Percentiles rank a stretch among this genome's conserved stretches.
Evolutionary conservation across 192 early-diverging fungal genomes (phyloP).

Genomic region (Spizellomyces punctatus): DNA sequence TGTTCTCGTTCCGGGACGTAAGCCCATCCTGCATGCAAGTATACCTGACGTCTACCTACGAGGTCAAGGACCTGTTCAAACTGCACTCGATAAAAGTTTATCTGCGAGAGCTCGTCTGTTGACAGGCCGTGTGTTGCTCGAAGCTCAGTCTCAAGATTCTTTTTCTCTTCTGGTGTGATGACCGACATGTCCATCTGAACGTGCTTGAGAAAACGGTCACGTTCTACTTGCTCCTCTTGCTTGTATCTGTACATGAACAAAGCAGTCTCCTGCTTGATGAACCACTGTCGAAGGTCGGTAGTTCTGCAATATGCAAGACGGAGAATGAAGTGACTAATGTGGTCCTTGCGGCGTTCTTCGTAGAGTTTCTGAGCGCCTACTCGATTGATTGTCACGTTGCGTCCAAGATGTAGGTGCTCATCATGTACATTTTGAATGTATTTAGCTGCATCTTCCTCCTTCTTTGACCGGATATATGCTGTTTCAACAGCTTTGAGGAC

Average conservation of each 20-base stretch:
- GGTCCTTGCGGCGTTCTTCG: slow-evolving; percentile 47
- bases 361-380: slow-evolving; percentile 15
- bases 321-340: slow-evolving; percentile 52
- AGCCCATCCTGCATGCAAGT: slow-evolving; percentile 43
- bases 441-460: slow-evolving; percentile 9
- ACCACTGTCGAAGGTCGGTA: slow-evolving; percentile 46
- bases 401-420: slow-evolving; percentile 27
- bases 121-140: slow-evolving; percentile 24
- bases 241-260: slow-evolving; percentile 50
- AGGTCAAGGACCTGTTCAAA: slow-evolving; percentile 48
- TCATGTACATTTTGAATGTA: slow-evolving; percentile 20
- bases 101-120: slow-evolving; percentile 20
- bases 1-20: slow-evolving; percentile 73
- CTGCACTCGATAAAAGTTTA: slow-evolving; percentile 45
- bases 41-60: slow-evolving; percentile 37
- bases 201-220: slow-evolving; percentile 49
- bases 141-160: neutral
- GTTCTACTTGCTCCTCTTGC: slow-evolving; percentile 57
- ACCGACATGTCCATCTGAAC: slow-evolving; percentile 30
- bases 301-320: slow-evolving; percentile 53
- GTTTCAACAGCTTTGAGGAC: slow-evolving; percentile 85
- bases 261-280: slow-evolving; percentile 45
- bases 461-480: slow-evolving; percentile 67
- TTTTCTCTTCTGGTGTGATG: slow-evolving; percentile 16
- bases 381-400: slow-evolving; percentile 25